phyloP scores from a whole-genome alignment of 495 filamentous ascomycete genomes.

The Podospora tetraspora region DNA sequence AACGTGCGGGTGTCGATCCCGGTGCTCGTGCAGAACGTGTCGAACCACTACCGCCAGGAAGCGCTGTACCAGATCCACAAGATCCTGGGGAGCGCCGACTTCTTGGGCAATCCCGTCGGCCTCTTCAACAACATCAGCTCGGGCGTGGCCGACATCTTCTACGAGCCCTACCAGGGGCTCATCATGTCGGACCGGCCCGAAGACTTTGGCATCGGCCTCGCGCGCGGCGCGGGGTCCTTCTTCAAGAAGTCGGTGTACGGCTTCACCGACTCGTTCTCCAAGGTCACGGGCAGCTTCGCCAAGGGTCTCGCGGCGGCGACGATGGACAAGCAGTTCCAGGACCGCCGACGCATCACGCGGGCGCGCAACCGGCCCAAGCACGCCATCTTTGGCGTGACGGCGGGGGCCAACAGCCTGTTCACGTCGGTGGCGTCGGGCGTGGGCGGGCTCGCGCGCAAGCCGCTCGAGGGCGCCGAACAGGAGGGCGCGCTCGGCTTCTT shows the following conservation, averaged over 20 bases:
- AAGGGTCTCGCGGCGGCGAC: slow-evolving; percentile 93
- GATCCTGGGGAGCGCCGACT: slow-evolving; percentile 93
- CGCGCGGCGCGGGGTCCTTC: slow-evolving; percentile 93
- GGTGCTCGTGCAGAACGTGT: slow-evolving; percentile 75
- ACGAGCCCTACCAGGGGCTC: slow-evolving; percentile 95
- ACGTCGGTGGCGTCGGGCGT: slow-evolving; percentile 88
- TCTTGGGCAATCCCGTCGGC: slow-evolving; percentile 96
- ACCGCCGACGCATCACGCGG: slow-evolving; percentile 87
- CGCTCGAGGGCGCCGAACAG: slow-evolving; percentile 91
- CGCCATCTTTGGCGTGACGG: slow-evolving; percentile 90
- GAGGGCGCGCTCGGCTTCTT: slow-evolving; percentile 91
- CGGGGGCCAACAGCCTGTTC: slow-evolving; percentile 91
- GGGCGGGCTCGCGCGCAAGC: slow-evolving; percentile 86
- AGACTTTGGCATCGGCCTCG: slow-evolving; percentile 89
- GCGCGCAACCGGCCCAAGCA: slow-evolving; percentile 94
- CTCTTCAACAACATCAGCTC: slow-evolving; percentile 98
- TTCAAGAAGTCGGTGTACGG: slow-evolving; percentile 98
- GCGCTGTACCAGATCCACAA: slow-evolving; percentile 93
- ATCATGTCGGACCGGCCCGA: slow-evolving; percentile 94
- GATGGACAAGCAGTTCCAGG: slow-evolving; percentile 97
- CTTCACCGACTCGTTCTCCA: slow-evolving; percentile 91
- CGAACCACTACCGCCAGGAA: slow-evolving; percentile 93
- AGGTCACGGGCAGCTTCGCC: slow-evolving; percentile 92
- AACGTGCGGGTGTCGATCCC: slow-evolving; percentile 88
- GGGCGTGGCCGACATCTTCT: slow-evolving; percentile 95